These are phyloP conservation scores for Fusarium nelsonii DNA, from an alignment of 2,329 filamentous ascomycete species.

Conservation along the genomic window DNA sequence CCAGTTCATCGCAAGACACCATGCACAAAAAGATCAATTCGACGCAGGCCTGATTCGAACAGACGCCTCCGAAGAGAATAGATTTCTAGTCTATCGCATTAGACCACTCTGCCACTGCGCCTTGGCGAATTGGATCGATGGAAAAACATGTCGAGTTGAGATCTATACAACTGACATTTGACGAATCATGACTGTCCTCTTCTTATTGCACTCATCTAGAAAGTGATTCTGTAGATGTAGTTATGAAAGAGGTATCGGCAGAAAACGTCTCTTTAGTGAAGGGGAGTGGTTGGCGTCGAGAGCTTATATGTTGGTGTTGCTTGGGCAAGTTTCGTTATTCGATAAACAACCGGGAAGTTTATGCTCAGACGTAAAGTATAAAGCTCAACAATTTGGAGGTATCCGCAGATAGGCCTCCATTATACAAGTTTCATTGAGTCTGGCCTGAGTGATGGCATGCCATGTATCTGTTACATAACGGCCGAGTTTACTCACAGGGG, in stretches of 20 bases:
- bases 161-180: fast-evolving
- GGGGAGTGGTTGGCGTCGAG: not conserved
- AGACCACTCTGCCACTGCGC: constrained; percentile 49
- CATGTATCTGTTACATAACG: no score
- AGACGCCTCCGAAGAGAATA: constrained; percentile 48
- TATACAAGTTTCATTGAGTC: no score
- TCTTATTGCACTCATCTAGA: not conserved
- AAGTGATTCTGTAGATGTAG: not conserved
- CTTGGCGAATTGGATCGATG: constrained; percentile 34
- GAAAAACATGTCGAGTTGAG: fast-evolving
- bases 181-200: fast-evolving
- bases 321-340: not conserved
- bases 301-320: not conserved
- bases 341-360: not conserved
- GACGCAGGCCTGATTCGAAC: constrained; percentile 49
- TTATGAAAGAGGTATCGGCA: not conserved
- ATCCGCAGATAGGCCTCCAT: not conserved
- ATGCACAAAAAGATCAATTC: constrained; percentile 28
- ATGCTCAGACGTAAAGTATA: not conserved
- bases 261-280: not conserved
- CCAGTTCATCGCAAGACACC: no score
- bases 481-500: no score
- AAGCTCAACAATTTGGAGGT: not conserved
- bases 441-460: no score
- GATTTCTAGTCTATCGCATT: constrained; percentile 50